Evolutionary conservation across 2,329 filamentous ascomycete species (phyloP).

Genomic region (Periconia macrospinosa): DNA sequence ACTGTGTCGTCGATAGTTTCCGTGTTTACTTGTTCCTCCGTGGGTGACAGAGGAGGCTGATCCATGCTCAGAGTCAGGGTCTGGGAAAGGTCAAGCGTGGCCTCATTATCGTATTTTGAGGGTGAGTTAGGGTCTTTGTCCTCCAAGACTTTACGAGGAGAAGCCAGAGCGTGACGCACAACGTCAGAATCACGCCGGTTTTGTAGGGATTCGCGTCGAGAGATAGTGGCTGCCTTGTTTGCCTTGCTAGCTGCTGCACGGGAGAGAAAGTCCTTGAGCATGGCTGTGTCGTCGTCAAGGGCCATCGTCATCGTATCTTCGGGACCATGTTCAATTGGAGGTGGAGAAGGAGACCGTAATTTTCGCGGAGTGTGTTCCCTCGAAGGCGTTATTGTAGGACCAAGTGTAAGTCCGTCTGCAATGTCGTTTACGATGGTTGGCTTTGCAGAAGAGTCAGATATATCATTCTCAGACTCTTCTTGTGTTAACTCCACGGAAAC

Average conservation of each 20-base stretch:
- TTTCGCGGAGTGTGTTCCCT: constrained; percentile 22
- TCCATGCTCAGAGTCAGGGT: constrained; percentile 25
- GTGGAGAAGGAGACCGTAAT: constrained; percentile 32
- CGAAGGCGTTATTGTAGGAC: constrained; percentile 13
- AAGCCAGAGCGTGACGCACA: constrained; percentile 50
- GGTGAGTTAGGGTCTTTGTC: constrained; percentile 54
- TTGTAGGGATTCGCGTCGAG: constrained; percentile 46
- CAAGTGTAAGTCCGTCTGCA: constrained; percentile 34
- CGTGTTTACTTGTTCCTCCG: constrained; percentile 9
- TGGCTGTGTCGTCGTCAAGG: constrained; percentile 51
- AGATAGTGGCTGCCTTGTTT: constrained; percentile 35
- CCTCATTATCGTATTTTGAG: constrained; percentile 40
- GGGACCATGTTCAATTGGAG: constrained; percentile 22
- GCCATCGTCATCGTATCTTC: constrained; percentile 39
- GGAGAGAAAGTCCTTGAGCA: constrained; percentile 53
- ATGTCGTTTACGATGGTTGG: constrained; percentile 21
- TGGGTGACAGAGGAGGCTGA: constrained; percentile 20
- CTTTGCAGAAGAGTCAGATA: background rate
- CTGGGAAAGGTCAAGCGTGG: constrained; percentile 33
- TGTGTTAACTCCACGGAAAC: background rate
- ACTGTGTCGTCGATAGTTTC: constrained; percentile 20
- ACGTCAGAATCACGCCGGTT: constrained; percentile 53
- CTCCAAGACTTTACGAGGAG: constrained; percentile 48
- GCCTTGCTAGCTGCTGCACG: constrained; percentile 53
- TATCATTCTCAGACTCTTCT: background rate